Evolutionary conservation across 2,329 filamentous ascomycete genomes (phyloP).

Genomic region (Colletotrichum gloeosporioides): DNA sequence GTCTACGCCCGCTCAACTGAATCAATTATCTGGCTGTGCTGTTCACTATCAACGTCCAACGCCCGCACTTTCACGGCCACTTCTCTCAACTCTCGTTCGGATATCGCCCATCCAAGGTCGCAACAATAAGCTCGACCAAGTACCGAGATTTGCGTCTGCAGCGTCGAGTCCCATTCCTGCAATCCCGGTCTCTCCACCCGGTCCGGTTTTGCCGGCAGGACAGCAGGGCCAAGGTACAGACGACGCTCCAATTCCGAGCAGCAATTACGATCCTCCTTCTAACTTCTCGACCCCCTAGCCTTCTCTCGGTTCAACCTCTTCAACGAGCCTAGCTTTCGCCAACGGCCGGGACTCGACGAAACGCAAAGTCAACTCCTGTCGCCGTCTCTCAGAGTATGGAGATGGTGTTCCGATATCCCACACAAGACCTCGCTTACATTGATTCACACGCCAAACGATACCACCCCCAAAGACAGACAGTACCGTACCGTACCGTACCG

Average conservation of each 20-base stretch:
- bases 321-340: constrained; percentile 1
- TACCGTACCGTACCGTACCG: background rate
- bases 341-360: background rate
- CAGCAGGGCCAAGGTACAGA: background rate
- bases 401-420: background rate
- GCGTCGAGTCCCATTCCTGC: background rate
- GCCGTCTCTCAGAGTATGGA: background rate
- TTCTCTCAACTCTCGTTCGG: background rate
- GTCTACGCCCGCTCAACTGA: background rate
- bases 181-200: background rate
- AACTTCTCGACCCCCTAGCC: background rate
- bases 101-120: background rate
- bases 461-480: background rate
- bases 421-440: background rate
- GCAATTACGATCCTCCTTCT: background rate
- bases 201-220: background rate
- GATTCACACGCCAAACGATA: background rate
- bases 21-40: background rate
- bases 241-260: background rate
- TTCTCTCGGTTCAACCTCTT: background rate
- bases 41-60: background rate
- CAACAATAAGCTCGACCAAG: background rate
- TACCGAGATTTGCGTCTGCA: background rate
- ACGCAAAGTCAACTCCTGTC: background rate
- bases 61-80: background rate